These are phyloP conservation scores for Thraustochytrium striatum DNA, from an alignment of 352 stramenopile species.

Conservation along the genomic window DNA sequence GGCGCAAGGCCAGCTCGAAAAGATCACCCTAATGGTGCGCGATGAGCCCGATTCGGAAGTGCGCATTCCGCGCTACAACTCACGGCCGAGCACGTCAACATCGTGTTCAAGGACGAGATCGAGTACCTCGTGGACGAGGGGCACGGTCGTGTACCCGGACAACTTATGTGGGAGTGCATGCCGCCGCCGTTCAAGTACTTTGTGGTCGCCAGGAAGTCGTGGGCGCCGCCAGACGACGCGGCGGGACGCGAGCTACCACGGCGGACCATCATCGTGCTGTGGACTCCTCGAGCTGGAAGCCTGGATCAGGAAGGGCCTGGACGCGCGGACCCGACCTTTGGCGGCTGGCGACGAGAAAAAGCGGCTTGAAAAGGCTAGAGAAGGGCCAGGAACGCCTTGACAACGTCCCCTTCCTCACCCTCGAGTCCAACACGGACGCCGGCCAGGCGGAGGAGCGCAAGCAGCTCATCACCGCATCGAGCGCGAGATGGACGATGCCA, in stretches of 20 bases:
- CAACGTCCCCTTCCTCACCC: conserved; percentile 39
- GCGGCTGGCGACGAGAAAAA: not conserved
- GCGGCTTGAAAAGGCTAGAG: not conserved
- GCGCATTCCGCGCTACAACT: conserved; percentile 17
- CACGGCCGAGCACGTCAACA: conserved; percentile 16
- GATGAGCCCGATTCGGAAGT: conserved; percentile 15
- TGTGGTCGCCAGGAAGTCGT: conserved; percentile 2
- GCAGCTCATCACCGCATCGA: too few relatives aligned
- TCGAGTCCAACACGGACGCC: not conserved
- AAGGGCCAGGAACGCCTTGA: conserved; percentile 18
- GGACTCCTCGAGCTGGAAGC: not conserved
- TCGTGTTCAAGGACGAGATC: conserved; percentile 13
- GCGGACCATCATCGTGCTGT: not conserved
- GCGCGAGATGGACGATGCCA: not conserved
- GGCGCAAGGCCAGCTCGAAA: conserved; percentile 17
- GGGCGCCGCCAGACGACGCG: conserved; percentile 18
- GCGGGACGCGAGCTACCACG: conserved; percentile 21
- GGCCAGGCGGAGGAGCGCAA: too few relatives aligned
- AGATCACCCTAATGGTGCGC: conserved; percentile 2
- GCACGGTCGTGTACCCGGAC: not conserved
- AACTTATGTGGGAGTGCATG: conserved; percentile 43
- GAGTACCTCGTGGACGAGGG: conserved; percentile 27
- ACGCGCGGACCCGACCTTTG: conserved; percentile 3
- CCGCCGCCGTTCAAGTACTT: conserved; percentile 40
- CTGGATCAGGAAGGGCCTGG: conserved; percentile 25